Conservation (phyloP, 2,329 filamentous ascomycete genomes). For the Pseudonectria foliicola region DNA sequence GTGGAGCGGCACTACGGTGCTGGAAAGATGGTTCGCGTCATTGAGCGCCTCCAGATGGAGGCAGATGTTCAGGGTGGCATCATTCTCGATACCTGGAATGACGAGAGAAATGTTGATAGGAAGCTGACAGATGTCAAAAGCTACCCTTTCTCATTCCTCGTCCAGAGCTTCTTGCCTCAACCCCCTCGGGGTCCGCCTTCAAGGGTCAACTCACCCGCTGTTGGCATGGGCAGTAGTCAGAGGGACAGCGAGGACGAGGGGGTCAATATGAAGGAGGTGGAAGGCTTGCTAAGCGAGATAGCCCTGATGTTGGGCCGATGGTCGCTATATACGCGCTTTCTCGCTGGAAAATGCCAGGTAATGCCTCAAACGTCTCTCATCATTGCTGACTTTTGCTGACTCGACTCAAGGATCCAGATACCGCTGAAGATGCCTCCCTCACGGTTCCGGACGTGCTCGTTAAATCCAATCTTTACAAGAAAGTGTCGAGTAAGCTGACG, state of each 20-base stretch:
- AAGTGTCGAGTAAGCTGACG: constrained; percentile 66
- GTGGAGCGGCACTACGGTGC: constrained; percentile 91
- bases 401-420: constrained; percentile 38
- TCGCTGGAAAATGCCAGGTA: constrained; percentile 80
- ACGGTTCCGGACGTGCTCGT: constrained; percentile 65
- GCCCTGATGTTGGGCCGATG: constrained; percentile 88
- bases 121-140: constrained; percentile 93
- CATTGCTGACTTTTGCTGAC: constrained; percentile 8
- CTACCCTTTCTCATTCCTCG: constrained; percentile 94
- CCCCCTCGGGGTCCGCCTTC: constrained; percentile 59
- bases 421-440: constrained; percentile 49
- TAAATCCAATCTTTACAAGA: constrained; percentile 73
- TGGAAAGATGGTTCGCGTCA: constrained; percentile 90
- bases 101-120: constrained; percentile 77
- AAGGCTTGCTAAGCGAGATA: constrained; percentile 79
- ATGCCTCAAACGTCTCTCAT: constrained; percentile 22
- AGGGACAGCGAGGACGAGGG: constrained; percentile 78
- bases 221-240: constrained; percentile 44
- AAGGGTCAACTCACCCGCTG: constrained; percentile 69
- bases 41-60: constrained; percentile 87
- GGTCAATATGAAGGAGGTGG: constrained; percentile 95
- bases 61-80: constrained; percentile 95
- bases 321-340: constrained; percentile 85
- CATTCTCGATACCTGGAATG: constrained; percentile 89
- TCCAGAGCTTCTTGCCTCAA: constrained; percentile 80